phyloP scores from a whole-genome alignment of 371 early-diverging fungal species.

The Apophysomyces variabilis region DNA sequence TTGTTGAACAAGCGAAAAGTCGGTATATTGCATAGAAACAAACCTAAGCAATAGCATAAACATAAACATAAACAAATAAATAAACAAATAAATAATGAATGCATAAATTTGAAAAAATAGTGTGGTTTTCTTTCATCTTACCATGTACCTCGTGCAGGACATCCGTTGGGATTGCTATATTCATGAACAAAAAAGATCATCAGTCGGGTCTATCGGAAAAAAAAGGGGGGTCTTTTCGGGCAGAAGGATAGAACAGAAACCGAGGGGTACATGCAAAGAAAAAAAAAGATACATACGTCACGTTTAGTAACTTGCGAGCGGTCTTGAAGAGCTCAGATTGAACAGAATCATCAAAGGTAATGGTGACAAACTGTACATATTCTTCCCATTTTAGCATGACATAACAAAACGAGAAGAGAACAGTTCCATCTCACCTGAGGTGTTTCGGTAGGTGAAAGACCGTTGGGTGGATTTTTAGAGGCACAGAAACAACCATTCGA shows the following conservation, averaged over 20 bases:
- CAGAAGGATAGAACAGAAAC: too few species aligned
- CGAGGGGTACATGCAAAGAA: background rate
- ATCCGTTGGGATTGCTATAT: conserved; percentile 5
- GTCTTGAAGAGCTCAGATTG: conserved; percentile 52
- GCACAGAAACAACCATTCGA: conserved; percentile 70
- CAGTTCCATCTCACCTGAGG: conserved; percentile 49
- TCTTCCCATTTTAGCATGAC: background rate
- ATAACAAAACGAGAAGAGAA: too few species aligned
- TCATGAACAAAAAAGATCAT: background rate
- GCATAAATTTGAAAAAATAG: background rate
- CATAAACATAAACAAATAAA: too few species aligned
- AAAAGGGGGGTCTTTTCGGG: too few species aligned
- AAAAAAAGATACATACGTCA: conserved; percentile 41
- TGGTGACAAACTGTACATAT: conserved; percentile 55
- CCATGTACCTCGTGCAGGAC: conserved; percentile 29
- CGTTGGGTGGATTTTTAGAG: conserved; percentile 62
- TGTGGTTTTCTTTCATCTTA: conserved; percentile 10
- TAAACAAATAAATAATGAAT: background rate
- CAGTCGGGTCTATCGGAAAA: too few species aligned
- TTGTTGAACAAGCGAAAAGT: conserved; percentile 66
- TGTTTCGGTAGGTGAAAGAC: conserved; percentile 53
- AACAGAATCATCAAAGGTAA: conserved; percentile 76
- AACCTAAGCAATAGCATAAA: conserved; percentile 35
- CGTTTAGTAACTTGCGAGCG: conserved; percentile 43
- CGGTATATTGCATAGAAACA: conserved; percentile 66